phyloP scores from a whole-genome alignment of 1,284 basidiomycete species.

The Apiotrichum gamsii region DNA sequence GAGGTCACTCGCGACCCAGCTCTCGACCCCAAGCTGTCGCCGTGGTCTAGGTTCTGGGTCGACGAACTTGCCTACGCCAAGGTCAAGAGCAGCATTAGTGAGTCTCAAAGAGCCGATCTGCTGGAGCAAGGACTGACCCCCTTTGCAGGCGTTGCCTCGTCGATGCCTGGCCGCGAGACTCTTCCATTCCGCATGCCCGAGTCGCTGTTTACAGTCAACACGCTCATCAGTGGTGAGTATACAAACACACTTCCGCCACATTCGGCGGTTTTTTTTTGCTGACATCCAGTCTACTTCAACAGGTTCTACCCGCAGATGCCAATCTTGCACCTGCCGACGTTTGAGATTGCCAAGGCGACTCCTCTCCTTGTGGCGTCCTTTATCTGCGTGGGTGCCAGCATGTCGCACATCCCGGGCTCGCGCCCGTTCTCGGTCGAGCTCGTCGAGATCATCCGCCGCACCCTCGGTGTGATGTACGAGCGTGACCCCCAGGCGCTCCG shows the following conservation, averaged over 20 bases:
- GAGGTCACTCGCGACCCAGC: slow-evolving; percentile 9
- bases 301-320: slow-evolving; percentile 22
- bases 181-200: slow-evolving; percentile 16
- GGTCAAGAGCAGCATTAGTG: slow-evolving; percentile 21
- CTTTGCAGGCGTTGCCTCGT: slow-evolving; percentile 9
- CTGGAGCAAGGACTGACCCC: not conserved
- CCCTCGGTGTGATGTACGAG: slow-evolving; percentile 19
- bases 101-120: slow-evolving; percentile 3
- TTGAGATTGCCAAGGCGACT: slow-evolving; percentile 14
- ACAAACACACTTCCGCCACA: too few relatives aligned
- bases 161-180: slow-evolving; percentile 16
- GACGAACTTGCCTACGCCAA: slow-evolving; percentile 15
- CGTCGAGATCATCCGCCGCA: slow-evolving; percentile 21
- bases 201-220: slow-evolving; percentile 16
- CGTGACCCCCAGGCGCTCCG: slow-evolving; percentile 18
- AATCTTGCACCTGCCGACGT: slow-evolving; percentile 24
- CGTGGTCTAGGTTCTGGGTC: slow-evolving; percentile 20
- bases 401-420: slow-evolving; percentile 14
- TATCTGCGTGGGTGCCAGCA: slow-evolving; percentile 21
- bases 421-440: slow-evolving; percentile 15
- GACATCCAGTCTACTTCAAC: slow-evolving; percentile 20
- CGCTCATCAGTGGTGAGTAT: slow-evolving; percentile 17
- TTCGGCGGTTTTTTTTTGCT: not conserved
- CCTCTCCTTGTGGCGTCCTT: slow-evolving; percentile 22
- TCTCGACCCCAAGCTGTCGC: slow-evolving; percentile 7